These are phyloP conservation scores for Fusarium sororula DNA, from an alignment of 2,329 filamentous ascomycete genomes.

Conservation along the genomic window DNA sequence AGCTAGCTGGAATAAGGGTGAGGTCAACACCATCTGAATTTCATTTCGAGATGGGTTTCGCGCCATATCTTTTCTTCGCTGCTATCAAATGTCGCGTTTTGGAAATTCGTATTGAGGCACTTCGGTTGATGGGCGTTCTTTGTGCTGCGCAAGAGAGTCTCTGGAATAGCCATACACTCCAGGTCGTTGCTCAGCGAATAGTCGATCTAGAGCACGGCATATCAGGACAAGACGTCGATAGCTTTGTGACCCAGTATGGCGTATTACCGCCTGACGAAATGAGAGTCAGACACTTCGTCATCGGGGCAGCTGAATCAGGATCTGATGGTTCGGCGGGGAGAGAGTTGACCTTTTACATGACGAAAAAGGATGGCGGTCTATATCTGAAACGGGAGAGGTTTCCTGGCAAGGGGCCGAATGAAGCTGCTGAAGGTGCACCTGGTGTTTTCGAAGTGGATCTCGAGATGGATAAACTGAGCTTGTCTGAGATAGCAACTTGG, in stretches of 20 bases:
- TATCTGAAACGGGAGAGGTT: conserved; percentile 2
- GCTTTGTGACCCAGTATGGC: neutral
- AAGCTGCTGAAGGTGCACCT: neutral
- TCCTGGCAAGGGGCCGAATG: neutral
- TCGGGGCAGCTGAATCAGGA: neutral
- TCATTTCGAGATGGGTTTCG: conserved; percentile 20
- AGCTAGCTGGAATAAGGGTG: neutral
- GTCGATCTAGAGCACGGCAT: conserved; percentile 15
- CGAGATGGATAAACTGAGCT: neutral
- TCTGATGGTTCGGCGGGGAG: neutral
- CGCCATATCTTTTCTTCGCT: conserved; percentile 2
- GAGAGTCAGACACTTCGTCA: conserved; percentile 18
- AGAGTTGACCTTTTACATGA: conserved; percentile 11
- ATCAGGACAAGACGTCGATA: neutral
- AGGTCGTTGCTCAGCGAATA: conserved; percentile 10
- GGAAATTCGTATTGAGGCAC: conserved; percentile 1
- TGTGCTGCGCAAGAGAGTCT: conserved; percentile 22
- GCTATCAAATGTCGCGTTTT: conserved; percentile 18
- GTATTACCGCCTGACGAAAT: neutral
- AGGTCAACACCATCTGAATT: neutral
- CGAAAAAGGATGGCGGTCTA: neutral
- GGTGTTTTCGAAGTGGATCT: conserved; percentile 10
- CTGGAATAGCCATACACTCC: conserved; percentile 12
- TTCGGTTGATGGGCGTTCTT: conserved; percentile 3
- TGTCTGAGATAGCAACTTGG: neutral